Evolutionary conservation across 2,329 filamentous ascomycete species (phyloP).

Genomic region (Paradendryphiella salina): DNA sequence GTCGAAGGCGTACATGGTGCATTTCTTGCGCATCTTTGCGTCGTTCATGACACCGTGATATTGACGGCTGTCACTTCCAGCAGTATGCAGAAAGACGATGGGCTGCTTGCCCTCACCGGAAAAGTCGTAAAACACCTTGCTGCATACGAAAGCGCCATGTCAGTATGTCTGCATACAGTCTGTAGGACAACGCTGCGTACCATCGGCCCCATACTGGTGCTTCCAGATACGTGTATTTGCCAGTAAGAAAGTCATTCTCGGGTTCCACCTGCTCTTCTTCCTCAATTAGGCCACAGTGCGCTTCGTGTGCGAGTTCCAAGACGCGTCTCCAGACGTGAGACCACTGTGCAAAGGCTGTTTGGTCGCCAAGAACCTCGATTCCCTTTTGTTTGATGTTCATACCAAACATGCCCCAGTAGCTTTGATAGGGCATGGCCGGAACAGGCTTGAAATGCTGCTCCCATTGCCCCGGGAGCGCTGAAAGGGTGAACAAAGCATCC

Average conservation of each 20-base stretch:
- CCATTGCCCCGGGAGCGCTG: conserved; percentile 53
- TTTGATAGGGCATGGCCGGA: conserved; percentile 51
- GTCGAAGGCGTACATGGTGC: conserved; percentile 56
- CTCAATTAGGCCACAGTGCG: conserved; percentile 51
- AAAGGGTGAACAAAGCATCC: conserved; percentile 47
- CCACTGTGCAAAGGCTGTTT: conserved; percentile 51
- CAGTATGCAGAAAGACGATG: conserved; percentile 53
- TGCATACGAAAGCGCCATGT: background rate
- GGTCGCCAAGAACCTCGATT: conserved; percentile 53
- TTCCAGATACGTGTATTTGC: conserved; percentile 53
- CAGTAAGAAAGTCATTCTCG: conserved; percentile 52
- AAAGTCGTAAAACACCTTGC: conserved; percentile 56
- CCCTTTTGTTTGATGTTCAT: conserved; percentile 57
- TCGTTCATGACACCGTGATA: conserved; percentile 60
- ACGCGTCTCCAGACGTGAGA: conserved; percentile 54
- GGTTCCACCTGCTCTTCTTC: conserved; percentile 46
- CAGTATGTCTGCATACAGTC: background rate
- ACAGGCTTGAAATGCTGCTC: conserved; percentile 52
- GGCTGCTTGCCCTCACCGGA: conserved; percentile 53
- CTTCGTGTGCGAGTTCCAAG: conserved; percentile 55
- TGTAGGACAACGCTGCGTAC: background rate
- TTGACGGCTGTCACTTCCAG: conserved; percentile 54
- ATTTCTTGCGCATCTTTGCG: conserved; percentile 51
- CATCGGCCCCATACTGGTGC: conserved; percentile 54
- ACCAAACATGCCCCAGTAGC: conserved; percentile 53